Conservation (phyloP, 768 basidiomycete species). For the Candolleomyces aberdarensis region DNA sequence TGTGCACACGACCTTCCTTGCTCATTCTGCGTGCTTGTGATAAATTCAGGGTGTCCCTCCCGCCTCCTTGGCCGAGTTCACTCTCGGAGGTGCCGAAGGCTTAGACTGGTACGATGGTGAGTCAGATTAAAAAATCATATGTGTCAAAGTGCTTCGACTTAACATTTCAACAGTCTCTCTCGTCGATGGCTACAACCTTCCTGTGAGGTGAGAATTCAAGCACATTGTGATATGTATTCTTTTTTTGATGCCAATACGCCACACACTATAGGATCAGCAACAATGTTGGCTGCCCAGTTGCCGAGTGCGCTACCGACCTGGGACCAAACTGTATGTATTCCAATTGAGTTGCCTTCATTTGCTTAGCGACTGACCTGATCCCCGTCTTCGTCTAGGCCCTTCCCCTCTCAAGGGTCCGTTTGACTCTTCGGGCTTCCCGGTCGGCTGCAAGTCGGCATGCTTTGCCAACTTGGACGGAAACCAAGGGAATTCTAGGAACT, state of each 20-base stretch:
- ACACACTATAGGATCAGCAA: slow-evolving; percentile 42
- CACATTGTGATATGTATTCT: background rate
- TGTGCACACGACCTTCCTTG: background rate
- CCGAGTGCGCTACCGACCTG: slow-evolving; percentile 62
- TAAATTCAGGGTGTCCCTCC: slow-evolving; percentile 55
- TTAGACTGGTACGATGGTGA: slow-evolving; percentile 61
- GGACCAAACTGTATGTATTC: slow-evolving; percentile 36
- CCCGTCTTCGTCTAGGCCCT: slow-evolving; percentile 37
- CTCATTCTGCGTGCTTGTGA: slow-evolving; percentile 5
- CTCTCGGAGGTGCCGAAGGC: slow-evolving; percentile 41
- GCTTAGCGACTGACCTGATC: background rate
- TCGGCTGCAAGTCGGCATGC: slow-evolving; percentile 65
- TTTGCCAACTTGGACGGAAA: slow-evolving; percentile 40
- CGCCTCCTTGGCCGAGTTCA: slow-evolving; percentile 67
- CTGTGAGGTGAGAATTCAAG: slow-evolving; percentile 27
- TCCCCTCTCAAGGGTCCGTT: slow-evolving; percentile 47
- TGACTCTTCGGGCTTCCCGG: slow-evolving; percentile 49
- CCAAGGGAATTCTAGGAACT: slow-evolving; percentile 49
- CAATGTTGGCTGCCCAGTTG: slow-evolving; percentile 49
- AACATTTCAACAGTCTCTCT: slow-evolving; percentile 44
- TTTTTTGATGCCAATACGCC: background rate
- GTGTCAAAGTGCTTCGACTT: background rate
- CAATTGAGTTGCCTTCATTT: background rate
- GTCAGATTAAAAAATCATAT: slow-evolving; percentile 3
- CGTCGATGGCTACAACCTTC: slow-evolving; percentile 66